Conservation (phyloP, 148 eudicot genomes). For the Silene uniflora region DNA sequence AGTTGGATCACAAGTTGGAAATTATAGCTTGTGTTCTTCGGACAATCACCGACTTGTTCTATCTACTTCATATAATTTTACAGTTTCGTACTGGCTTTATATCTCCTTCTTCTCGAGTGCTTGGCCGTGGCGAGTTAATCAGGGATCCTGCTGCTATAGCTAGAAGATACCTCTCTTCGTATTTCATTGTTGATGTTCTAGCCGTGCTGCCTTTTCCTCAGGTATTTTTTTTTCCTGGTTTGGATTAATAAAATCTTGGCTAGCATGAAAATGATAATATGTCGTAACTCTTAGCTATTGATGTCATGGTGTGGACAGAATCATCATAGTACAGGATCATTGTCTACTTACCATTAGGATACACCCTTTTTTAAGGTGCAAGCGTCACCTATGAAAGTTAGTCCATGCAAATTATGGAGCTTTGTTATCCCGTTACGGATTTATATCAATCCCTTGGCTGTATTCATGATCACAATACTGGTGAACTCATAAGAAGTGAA, state of each 20-base stretch:
- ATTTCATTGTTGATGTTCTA: constrained; percentile 52
- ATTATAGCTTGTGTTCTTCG: constrained; percentile 52
- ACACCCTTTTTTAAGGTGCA: no score
- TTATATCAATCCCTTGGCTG: no score
- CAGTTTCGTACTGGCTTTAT: constrained; percentile 67
- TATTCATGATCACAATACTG: no score
- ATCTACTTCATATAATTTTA: constrained; percentile 53
- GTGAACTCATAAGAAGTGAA: neutral
- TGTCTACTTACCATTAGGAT: no score
- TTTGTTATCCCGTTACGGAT: no score
- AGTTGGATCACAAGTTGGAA: constrained; percentile 42
- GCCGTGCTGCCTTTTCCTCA: constrained; percentile 65
- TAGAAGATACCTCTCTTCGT: constrained; percentile 46
- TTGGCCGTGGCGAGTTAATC: constrained; percentile 67
- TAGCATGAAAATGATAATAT: neutral
- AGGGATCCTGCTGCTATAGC: constrained; percentile 52
- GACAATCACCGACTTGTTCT: constrained; percentile 55
- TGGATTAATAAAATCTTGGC: neutral
- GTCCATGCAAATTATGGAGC: no score
- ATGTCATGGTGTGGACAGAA: no score
- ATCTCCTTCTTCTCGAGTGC: constrained; percentile 57
- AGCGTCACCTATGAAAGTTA: no score
- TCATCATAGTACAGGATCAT: no score
- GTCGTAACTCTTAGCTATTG: neutral
- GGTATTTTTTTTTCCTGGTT: no score